Evolutionary conservation across 202 grass and related monocot species (phyloP), one percentile per base, ranked within the genome.

Genomic region (Schoenoplectus tabernaemontani): DNA sequence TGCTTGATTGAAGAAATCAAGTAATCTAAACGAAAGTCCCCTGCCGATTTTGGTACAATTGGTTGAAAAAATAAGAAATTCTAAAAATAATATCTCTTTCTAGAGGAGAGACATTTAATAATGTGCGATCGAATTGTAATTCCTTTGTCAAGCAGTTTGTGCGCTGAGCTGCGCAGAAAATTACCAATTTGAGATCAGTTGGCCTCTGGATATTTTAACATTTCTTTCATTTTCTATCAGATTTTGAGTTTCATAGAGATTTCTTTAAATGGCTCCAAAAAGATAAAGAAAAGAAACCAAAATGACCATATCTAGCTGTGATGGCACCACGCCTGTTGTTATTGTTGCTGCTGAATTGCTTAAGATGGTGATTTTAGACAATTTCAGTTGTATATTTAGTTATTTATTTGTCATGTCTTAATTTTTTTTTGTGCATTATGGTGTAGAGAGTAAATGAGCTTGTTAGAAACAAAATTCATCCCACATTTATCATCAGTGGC

Each of bases 401-500:
- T n/a, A n/a, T n/a, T 76, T 75, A 65, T 19, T 17, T 61, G 3
- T 22, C 4, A 41, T 57, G 66, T 78, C n/a, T 71, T 28, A 10
- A 9, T 34, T 59, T 69, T 13, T 57, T n/a, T n/a, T 17, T 75
- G 15, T 9, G 4, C 4, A 62, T 64, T 84, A 15, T 63, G 63
- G n/a, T n/a, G 77, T 48, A 98, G 95, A 84, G 95, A 84, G 95
- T 81, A 60, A 92, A 94, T 54, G 91, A 92, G 75, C 95, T 98
- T 59, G 89, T 89, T 57, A 98, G 86, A 79, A 92, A 98, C 60
- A 98, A 89, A 78, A 93, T 97, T 74, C 94, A 97, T 70, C 94
- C 94, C 0, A 93, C 94, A 57, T 93, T 91, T 76, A 92, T 97
- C 59, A 93, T 93, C 36, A 88, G 91, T 80, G 91, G 91, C 61